Conservation (phyloP, 164 flowering plant genomes). For the Nymphaea thermarum region DNA sequence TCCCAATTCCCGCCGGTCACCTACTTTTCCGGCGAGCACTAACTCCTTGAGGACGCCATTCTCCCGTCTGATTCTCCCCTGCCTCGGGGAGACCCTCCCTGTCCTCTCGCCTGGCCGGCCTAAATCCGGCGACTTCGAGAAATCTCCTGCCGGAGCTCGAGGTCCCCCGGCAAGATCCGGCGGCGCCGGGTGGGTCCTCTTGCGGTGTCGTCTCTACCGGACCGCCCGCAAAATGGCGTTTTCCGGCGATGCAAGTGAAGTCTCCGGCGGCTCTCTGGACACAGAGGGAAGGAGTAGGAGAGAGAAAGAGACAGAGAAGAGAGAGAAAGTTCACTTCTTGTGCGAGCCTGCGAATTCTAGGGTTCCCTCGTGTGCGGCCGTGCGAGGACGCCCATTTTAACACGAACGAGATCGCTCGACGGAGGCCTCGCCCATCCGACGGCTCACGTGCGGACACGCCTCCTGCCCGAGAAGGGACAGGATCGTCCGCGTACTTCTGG, state of each 20-base stretch:
- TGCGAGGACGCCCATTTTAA: constrained; percentile 18
- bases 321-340: background rate
- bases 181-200: background rate
- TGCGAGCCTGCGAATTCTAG: constrained; percentile 9
- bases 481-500: too few species aligned
- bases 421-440: constrained; percentile 6
- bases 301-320: background rate
- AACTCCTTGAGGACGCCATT: too few species aligned
- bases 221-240: background rate
- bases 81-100: too few species aligned
- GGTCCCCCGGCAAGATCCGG: background rate
- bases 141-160: background rate
- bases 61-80: too few species aligned
- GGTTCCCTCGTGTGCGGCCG: constrained; percentile 30
- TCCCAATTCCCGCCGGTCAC: too few species aligned
- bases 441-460: background rate
- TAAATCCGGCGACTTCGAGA: background rate
- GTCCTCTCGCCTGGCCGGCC: background rate
- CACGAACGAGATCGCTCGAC: constrained; percentile 12
- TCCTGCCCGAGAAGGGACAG: too few species aligned
- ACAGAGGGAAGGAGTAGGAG: background rate
- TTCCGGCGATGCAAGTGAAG: background rate
- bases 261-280: background rate
- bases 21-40: too few species aligned
- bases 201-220: too few species aligned